A percentile compares a stretch with the other conserved stretches of the same genome.
Evolutionary conservation across 257 asterid genomes (phyloP).

Genomic region (Solanum verrucosum): DNA sequence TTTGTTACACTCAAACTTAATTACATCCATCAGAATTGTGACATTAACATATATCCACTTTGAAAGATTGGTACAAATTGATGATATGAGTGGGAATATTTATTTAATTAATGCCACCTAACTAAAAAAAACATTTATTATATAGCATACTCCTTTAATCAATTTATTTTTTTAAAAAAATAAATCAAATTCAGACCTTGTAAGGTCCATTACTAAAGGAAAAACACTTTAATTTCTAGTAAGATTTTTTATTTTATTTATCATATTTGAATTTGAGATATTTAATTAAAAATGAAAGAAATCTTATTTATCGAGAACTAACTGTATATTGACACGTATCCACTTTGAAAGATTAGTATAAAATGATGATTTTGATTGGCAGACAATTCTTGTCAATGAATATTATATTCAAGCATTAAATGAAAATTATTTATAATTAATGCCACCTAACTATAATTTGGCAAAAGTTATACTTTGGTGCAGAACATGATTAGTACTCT

Average conservation of each 20-base stretch:
- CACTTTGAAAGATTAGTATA: not conserved
- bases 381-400: not conserved
- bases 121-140: not conserved
- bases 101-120: not conserved
- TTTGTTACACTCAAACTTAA: no score
- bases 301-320: no score
- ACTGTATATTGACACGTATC: not conserved
- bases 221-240: not conserved
- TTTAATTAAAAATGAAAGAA: not conserved
- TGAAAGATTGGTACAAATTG: not conserved
- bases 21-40: not conserved
- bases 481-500: not conserved
- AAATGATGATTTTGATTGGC: not conserved
- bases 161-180: no score
- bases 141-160: not conserved
- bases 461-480: not conserved
- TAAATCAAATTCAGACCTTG: not conserved
- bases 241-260: no score
- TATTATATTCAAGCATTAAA: not conserved
- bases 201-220: not conserved
- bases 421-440: not conserved
- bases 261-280: not conserved
- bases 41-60: not conserved
- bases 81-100: not conserved
- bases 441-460: not conserved